Evolutionary conservation across 2,329 filamentous ascomycete genomes (phyloP).

Genomic region (Teratosphaeria nubilosa): DNA sequence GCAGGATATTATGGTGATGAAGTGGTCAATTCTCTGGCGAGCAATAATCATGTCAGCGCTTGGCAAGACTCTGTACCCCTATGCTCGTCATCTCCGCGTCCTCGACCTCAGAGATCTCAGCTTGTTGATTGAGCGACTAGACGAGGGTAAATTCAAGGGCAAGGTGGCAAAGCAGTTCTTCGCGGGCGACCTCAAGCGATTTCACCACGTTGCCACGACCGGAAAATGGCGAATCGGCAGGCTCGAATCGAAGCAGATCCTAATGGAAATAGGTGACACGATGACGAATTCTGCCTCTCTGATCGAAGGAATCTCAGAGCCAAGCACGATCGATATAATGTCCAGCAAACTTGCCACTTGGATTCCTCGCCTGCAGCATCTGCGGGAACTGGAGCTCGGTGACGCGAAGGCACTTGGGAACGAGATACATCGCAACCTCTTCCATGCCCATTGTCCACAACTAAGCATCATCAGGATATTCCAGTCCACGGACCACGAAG

Average conservation of each 20-base stretch:
- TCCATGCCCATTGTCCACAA: constrained; percentile 49
- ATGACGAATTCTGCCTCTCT: constrained; percentile 30
- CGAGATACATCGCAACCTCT: constrained; percentile 42
- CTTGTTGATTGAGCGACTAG: constrained; percentile 52
- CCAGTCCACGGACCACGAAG: constrained; percentile 34
- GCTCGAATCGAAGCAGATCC: constrained; percentile 32
- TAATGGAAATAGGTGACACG: constrained; percentile 40
- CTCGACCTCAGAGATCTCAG: constrained; percentile 54
- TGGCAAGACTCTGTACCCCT: constrained; percentile 54
- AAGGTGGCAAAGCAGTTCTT: constrained; percentile 51
- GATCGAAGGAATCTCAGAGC: constrained; percentile 42
- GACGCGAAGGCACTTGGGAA: constrained; percentile 51
- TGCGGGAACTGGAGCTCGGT: constrained; percentile 51
- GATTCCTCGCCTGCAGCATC: constrained; percentile 47
- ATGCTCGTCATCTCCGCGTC: constrained; percentile 56
- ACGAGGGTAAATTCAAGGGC: constrained; percentile 50
- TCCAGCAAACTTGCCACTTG: constrained; percentile 45
- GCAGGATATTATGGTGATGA: constrained; percentile 39
- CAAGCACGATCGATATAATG: constrained; percentile 38
- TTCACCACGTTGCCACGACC: constrained; percentile 27
- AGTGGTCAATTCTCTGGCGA: constrained; percentile 57
- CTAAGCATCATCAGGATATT: constrained; percentile 54
- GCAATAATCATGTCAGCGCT: constrained; percentile 58
- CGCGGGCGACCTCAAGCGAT: constrained; percentile 35
- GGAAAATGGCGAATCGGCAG: constrained; percentile 19